Conservation (phyloP, 805 yeast species). For the Candida pseudoglaebosa region DNA sequence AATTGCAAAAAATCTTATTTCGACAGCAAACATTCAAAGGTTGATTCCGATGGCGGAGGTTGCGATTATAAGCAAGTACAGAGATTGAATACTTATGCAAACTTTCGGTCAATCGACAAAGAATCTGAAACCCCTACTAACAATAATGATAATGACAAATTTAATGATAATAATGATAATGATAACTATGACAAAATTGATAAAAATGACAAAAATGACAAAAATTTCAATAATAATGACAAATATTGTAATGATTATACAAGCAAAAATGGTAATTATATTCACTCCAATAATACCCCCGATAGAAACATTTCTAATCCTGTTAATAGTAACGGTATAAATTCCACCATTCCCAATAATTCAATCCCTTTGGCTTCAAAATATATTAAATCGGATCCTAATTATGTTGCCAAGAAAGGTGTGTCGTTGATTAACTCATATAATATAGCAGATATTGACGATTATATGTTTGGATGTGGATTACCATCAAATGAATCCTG, state of each 20-base stretch:
- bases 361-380: background rate
- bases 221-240: background rate
- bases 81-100: background rate
- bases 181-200: too few relatives aligned
- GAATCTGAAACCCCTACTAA: too few relatives aligned
- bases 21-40: too few relatives aligned
- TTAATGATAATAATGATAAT: background rate
- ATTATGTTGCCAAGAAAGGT: background rate
- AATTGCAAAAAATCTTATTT: conserved; percentile 3
- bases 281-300: too few relatives aligned
- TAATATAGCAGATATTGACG: conserved; percentile 41
- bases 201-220: background rate
- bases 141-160: background rate
- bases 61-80: background rate
- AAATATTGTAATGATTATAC: too few relatives aligned
- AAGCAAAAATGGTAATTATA: too few relatives aligned
- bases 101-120: background rate
- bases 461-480: conserved; percentile 57
- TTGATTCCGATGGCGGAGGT: too few relatives aligned
- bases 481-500: conserved; percentile 45
- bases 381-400: background rate
- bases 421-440: conserved; percentile 11
- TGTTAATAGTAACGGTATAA: background rate
- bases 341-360: background rate
- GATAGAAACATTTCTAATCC: too few relatives aligned